These are phyloP conservation scores for Podila epicladia DNA, from an alignment of 192 early-diverging fungal species.

Conservation along the genomic window DNA sequence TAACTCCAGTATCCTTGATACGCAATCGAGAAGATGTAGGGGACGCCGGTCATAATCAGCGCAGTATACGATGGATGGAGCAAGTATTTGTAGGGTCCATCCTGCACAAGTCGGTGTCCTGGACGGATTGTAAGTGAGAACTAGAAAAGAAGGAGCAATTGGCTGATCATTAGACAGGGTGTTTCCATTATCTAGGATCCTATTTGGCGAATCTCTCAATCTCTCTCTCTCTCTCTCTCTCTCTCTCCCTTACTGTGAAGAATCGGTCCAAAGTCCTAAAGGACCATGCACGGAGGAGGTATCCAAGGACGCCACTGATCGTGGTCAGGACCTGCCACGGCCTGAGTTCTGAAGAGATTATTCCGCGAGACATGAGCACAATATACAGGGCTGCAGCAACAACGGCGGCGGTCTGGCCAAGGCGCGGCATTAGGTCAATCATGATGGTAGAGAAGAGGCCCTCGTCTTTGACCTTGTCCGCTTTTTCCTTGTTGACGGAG, in stretches of 20 bases:
- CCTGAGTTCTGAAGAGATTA: background rate
- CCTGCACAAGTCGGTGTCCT: too few relatives aligned
- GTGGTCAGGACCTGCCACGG: background rate
- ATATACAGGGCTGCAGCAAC: background rate
- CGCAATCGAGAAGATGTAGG: too few relatives aligned
- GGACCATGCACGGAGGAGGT: background rate
- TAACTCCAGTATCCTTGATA: too few relatives aligned
- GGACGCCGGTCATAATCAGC: too few relatives aligned
- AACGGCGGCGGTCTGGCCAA: too few relatives aligned
- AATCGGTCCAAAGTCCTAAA: slow-evolving; percentile 1
- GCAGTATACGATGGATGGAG: too few relatives aligned
- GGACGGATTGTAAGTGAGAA: too few relatives aligned
- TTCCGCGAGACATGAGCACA: background rate
- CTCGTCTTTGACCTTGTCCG: slow-evolving; percentile 1
- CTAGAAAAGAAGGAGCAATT: too few relatives aligned
- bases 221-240: background rate
- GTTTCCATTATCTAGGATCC: too few relatives aligned
- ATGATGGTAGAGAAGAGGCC: background rate
- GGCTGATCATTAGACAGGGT: too few relatives aligned
- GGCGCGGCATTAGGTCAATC: background rate
- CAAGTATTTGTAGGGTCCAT: too few relatives aligned
- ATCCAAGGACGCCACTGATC: background rate
- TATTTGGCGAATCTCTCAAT: too few relatives aligned
- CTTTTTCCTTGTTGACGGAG: background rate
- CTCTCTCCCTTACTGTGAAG: background rate